Conservation (phyloP, 192 early-diverging fungal genomes). For the Coemansia sp. region DNA sequence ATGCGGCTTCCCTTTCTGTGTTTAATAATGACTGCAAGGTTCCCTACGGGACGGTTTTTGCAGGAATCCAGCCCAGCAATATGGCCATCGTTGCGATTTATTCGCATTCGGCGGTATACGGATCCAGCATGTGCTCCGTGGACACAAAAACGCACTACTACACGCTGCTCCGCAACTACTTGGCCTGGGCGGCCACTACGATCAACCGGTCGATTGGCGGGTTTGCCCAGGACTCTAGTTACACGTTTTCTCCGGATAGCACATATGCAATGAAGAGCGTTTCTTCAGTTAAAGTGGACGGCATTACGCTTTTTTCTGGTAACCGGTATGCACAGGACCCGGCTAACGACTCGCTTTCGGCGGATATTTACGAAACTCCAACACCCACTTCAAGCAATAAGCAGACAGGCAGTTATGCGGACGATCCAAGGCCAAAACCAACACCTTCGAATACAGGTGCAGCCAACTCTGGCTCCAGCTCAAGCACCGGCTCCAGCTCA, state of each 20-base stretch:
- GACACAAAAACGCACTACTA: slow-evolving; percentile 45
- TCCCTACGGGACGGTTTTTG: slow-evolving; percentile 45
- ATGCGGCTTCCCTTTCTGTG: slow-evolving; percentile 21
- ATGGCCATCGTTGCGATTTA: slow-evolving; percentile 29
- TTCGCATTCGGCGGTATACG: slow-evolving; percentile 40
- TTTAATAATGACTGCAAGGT: slow-evolving; percentile 24
- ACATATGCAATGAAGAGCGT: slow-evolving; percentile 30
- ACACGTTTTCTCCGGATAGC: slow-evolving; percentile 14
- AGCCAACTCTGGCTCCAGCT: not conserved
- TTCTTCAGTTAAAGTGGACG: slow-evolving; percentile 1
- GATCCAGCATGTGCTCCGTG: slow-evolving; percentile 33
- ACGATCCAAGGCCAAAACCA: not conserved
- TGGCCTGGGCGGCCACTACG: slow-evolving; percentile 32
- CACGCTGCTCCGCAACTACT: slow-evolving; percentile 43
- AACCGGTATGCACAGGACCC: slow-evolving; percentile 34
- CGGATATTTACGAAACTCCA: not conserved
- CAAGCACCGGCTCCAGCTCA: no score
- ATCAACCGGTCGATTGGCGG: slow-evolving; percentile 35
- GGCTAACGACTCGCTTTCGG: slow-evolving; percentile 6
- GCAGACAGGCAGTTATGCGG: not conserved
- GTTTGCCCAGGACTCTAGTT: slow-evolving; percentile 21
- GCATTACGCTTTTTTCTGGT: slow-evolving; percentile 30
- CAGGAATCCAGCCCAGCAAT: slow-evolving; percentile 36
- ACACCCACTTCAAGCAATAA: not conserved
- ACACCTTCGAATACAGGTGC: slow-evolving; percentile 1